Evolutionary conservation across 441 rosid genomes (phyloP).

Genomic region (Croton setiger): DNA sequence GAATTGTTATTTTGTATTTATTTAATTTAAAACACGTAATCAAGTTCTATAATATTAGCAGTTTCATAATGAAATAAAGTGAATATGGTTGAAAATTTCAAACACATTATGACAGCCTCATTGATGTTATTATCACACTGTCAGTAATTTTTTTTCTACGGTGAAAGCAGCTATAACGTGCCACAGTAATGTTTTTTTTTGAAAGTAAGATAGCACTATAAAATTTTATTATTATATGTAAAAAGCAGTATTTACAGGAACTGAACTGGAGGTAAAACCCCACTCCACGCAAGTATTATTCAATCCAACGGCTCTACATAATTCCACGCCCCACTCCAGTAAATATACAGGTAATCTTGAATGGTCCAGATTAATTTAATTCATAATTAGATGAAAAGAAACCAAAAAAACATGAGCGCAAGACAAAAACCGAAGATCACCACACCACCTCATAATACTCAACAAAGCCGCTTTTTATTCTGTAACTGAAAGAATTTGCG

Average conservation of each 20-base stretch:
- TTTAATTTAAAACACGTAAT: too few relatives aligned
- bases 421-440: neutral
- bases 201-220: too few relatives aligned
- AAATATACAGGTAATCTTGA: neutral
- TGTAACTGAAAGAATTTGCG: conserved; percentile 16
- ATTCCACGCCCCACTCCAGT: neutral
- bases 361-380: conserved; percentile 20
- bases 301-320: conserved; percentile 5
- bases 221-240: too few relatives aligned
- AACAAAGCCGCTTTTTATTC: conserved; percentile 19
- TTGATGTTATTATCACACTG: too few relatives aligned
- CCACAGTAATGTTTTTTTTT: too few relatives aligned
- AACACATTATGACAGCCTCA: too few relatives aligned
- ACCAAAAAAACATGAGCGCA: neutral
- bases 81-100: too few relatives aligned
- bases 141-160: too few relatives aligned
- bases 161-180: too few relatives aligned
- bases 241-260: neutral
- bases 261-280: neutral
- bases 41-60: too few relatives aligned
- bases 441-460: neutral
- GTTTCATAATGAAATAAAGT: too few relatives aligned
- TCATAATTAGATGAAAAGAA: conserved; percentile 11
- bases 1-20: too few relatives aligned
- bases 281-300: neutral